Percentiles rank a stretch among this genome's conserved stretches.
Evolutionary conservation across 192 early-diverging fungal species (phyloP).

Genomic region (Coemansia sp.): DNA sequence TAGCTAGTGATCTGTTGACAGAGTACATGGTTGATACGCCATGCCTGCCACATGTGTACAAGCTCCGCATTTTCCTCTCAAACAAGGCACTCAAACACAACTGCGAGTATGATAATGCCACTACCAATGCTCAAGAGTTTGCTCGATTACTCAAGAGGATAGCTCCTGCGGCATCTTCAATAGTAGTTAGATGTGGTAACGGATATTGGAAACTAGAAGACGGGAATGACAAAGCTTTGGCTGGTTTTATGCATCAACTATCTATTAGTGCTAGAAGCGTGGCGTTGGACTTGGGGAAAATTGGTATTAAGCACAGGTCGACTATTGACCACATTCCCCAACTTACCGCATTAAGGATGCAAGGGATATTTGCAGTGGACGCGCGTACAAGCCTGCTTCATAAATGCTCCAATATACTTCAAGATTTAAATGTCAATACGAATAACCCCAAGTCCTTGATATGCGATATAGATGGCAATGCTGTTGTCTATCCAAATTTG

Average conservation of each 20-base stretch:
- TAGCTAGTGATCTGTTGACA: not conserved
- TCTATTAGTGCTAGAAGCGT: not conserved
- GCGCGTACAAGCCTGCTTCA: not conserved
- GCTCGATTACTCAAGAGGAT: not conserved
- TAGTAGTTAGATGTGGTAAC: not conserved
- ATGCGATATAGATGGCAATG: not conserved
- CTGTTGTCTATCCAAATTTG: slow-evolving; percentile 8
- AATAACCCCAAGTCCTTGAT: not conserved
- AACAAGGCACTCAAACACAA: not conserved
- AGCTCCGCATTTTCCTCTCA: not conserved
- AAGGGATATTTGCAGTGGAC: not conserved
- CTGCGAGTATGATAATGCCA: not conserved
- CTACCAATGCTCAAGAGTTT: not conserved
- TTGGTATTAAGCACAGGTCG: not conserved
- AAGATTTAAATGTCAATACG: not conserved
- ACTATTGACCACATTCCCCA: not conserved
- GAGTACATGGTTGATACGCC: not conserved
- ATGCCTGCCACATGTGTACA: not conserved
- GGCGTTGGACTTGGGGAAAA: not conserved
- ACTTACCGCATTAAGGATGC: not conserved
- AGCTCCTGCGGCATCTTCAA: not conserved
- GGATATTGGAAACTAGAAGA: not conserved
- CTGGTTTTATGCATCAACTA: not conserved
- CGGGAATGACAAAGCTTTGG: not conserved
- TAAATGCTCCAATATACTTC: not conserved